Percentiles rank a stretch among this genome's conserved stretches.
Conservation (phyloP, 306 rosid species). For the Lathyrus oleraceus region DNA sequence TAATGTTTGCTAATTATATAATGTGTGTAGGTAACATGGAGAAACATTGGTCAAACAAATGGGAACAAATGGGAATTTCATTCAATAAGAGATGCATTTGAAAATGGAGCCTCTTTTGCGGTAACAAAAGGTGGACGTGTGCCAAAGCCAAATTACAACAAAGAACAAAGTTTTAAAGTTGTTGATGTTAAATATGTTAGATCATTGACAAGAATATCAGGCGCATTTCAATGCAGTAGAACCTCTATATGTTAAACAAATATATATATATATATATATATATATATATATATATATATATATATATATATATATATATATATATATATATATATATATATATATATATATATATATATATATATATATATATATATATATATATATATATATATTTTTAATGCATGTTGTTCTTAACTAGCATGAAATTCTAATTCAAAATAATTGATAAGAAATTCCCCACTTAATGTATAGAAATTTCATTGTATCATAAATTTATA, state of each 20-base stretch:
- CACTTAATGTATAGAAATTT: no score
- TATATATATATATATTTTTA: no score
- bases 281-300: no score
- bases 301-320: no score
- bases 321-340: no score
- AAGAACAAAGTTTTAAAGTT: conserved; percentile 31
- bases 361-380: no score
- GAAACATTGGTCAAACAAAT: conserved; percentile 18
- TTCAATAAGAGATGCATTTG: conserved; percentile 29
- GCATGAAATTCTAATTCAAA: no score
- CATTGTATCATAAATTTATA: no score
- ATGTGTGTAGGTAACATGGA: conserved; percentile 41
- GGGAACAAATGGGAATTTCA: conserved; percentile 33
- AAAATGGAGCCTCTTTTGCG: conserved; percentile 8
- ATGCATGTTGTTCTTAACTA: no score
- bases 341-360: no score
- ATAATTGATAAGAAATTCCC: no score
- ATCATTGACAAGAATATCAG: conserved; percentile 24
- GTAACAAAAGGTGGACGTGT: conserved; percentile 25
- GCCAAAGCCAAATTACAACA: conserved; percentile 30
- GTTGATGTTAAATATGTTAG: conserved; percentile 33
- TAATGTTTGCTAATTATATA: not conserved
- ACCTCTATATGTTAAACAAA: conserved; percentile 34
- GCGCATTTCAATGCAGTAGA: conserved; percentile 28
- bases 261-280: no score